phyloP scores from a whole-genome alignment of 495 filamentous ascomycete genomes.

The Aspergillus homomorphus region DNA sequence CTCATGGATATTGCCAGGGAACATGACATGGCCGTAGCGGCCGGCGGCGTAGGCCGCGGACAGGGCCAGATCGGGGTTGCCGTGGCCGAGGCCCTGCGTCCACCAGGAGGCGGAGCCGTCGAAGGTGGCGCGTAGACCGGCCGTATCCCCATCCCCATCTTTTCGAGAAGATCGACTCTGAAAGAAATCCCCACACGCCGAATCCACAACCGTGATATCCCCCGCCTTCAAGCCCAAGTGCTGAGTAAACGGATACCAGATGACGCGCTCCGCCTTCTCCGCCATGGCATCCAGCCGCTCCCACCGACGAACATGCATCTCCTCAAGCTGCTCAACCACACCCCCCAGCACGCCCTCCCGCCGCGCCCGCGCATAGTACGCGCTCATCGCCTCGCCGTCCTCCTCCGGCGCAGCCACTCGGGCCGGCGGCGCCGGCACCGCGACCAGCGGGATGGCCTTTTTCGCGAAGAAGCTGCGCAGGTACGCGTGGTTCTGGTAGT shows the following conservation, averaged over 20 bases:
- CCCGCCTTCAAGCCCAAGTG: constrained; percentile 57
- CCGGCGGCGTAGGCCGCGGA: constrained; percentile 74
- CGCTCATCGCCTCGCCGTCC: constrained; percentile 53
- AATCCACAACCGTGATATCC: constrained; percentile 68
- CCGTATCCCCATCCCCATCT: constrained; percentile 4
- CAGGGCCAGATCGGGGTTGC: constrained; percentile 61
- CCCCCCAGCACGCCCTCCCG: constrained; percentile 36
- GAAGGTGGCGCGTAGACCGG: constrained; percentile 56
- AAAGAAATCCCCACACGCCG: constrained; percentile 72
- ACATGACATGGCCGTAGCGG: constrained; percentile 85
- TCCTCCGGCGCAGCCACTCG: constrained; percentile 26
- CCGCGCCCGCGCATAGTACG: constrained; percentile 52
- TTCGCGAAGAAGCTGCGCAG: constrained; percentile 59
- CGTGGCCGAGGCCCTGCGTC: constrained; percentile 80
- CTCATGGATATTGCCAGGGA: constrained; percentile 68
- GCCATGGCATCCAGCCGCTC: constrained; percentile 57
- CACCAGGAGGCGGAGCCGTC: constrained; percentile 83
- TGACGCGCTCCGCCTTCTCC: constrained; percentile 50
- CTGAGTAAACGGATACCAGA: constrained; percentile 84
- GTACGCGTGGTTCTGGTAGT: constrained; percentile 65
- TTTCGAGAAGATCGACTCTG: constrained; percentile 47
- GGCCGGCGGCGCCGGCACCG: constrained; percentile 52
- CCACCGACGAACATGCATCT: constrained; percentile 50
- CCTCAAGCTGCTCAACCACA: constrained; percentile 45
- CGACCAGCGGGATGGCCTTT: constrained; percentile 52